Conservation (phyloP, 2,329 filamentous ascomycete species). For the Fusarium sp. region DNA sequence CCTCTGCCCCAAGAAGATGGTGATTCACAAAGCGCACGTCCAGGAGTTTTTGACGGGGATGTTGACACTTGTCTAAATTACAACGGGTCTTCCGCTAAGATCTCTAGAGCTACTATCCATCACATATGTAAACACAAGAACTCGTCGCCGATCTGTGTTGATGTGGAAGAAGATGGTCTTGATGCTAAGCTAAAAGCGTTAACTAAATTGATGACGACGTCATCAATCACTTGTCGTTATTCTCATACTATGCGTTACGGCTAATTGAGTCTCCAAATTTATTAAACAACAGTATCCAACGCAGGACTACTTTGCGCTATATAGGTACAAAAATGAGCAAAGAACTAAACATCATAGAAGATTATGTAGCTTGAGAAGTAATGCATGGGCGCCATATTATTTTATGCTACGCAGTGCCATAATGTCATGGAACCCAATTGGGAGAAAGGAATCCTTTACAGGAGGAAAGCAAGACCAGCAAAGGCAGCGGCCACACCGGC, state of each 20-base stretch:
- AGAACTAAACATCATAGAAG: too few species aligned
- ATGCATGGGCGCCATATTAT: too few species aligned
- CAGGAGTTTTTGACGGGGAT: conserved; percentile 1
- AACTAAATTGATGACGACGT: too few species aligned
- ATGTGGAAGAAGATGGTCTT: neutral
- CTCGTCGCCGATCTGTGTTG: neutral
- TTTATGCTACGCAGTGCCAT: neutral
- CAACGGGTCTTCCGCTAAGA: neutral
- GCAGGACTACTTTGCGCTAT: too few species aligned
- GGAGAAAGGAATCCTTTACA: conserved; percentile 34
- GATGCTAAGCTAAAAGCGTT: neutral
- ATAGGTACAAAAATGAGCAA: too few species aligned
- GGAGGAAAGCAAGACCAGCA: conserved; percentile 42
- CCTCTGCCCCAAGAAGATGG: neutral
- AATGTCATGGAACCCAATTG: conserved; percentile 3
- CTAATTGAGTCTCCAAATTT: too few species aligned
- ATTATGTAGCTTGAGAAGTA: too few species aligned
- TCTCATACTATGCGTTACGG: too few species aligned
- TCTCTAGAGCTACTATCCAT: neutral
- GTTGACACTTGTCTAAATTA: neutral
- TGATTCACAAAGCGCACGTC: neutral
- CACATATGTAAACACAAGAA: neutral
- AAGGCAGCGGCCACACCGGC: conserved; percentile 42
- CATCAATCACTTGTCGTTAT: too few species aligned
- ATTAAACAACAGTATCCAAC: too few species aligned